Conservation (phyloP, 352 stramenopile species). For the Phytophthora europaea region DNA sequence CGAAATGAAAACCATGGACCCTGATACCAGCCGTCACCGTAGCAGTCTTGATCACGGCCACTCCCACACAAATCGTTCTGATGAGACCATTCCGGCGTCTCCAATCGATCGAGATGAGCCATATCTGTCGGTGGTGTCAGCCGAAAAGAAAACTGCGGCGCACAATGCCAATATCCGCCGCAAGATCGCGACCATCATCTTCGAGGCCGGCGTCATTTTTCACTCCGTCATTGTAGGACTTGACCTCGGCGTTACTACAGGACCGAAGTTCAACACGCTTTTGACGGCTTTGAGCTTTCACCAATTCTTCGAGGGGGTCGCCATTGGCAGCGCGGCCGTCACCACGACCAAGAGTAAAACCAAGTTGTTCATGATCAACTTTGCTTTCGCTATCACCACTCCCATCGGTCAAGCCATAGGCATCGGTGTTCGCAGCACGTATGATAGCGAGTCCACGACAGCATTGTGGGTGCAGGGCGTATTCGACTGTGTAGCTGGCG, state of each 20-base stretch:
- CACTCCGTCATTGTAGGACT: constrained; percentile 80
- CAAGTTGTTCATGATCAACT: constrained; percentile 56
- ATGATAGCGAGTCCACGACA: constrained; percentile 51
- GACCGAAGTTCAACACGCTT: constrained; percentile 65
- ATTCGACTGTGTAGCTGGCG: constrained; percentile 72
- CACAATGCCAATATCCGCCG: constrained; percentile 21
- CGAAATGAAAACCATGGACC: not conserved
- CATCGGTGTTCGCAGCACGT: constrained; percentile 65
- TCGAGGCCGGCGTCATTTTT: constrained; percentile 69
- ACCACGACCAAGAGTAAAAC: constrained; percentile 36
- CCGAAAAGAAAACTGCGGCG: not conserved
- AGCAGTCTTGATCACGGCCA: constrained; percentile 29
- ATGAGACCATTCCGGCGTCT: not conserved
- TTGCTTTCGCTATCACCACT: constrained; percentile 69
- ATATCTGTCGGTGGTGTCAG: not conserved
- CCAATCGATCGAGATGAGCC: not conserved
- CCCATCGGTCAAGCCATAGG: constrained; percentile 64
- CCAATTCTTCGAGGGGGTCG: constrained; percentile 83
- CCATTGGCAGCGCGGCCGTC: constrained; percentile 57
- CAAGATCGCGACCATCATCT: constrained; percentile 61
- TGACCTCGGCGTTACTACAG: constrained; percentile 61
- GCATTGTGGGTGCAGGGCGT: constrained; percentile 72
- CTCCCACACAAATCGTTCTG: not conserved
- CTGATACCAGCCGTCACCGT: constrained; percentile 19
- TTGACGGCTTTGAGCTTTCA: constrained; percentile 74